These are phyloP conservation scores for Tetracladium marchalianum DNA, from an alignment of 495 filamentous ascomycete species.

Conservation along the genomic window DNA sequence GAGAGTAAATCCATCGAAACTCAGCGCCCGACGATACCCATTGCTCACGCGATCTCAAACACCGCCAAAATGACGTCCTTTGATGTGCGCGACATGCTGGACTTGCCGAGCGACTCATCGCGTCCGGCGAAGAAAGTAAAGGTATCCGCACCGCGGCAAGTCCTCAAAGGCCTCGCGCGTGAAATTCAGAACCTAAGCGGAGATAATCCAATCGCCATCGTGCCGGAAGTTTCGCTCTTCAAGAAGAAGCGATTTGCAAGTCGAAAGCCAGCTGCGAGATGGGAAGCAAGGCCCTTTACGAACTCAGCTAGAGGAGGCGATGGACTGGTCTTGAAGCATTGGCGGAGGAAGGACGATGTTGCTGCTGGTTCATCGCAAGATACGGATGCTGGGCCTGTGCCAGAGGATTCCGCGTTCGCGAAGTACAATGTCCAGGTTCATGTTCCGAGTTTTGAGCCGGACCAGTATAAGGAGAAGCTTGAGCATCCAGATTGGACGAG, in stretches of 20 bases:
- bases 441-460: constrained; percentile 70
- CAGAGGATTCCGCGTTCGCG: constrained; percentile 46
- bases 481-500: constrained; percentile 71
- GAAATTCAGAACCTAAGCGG: constrained; percentile 50
- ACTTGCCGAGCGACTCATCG: constrained; percentile 51
- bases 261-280: constrained; percentile 53
- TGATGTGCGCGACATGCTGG: constrained; percentile 87
- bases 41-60: neutral
- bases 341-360: constrained; percentile 40
- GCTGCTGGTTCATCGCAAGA: constrained; percentile 14
- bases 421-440: constrained; percentile 77
- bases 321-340: constrained; percentile 55
- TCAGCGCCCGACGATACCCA: neutral
- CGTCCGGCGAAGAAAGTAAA: constrained; percentile 72
- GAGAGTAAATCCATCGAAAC: neutral
- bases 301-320: constrained; percentile 41
- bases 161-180: constrained; percentile 45
- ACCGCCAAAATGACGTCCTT: constrained; percentile 53
- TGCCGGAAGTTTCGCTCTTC: constrained; percentile 33
- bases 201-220: constrained; percentile 37
- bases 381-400: constrained; percentile 9
- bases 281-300: constrained; percentile 42
- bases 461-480: constrained; percentile 71
- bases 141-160: constrained; percentile 55
- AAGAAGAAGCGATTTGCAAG: constrained; percentile 38